phyloP scores from a whole-genome alignment of 2,329 filamentous ascomycete genomes.

The Colletotrichum musae region DNA sequence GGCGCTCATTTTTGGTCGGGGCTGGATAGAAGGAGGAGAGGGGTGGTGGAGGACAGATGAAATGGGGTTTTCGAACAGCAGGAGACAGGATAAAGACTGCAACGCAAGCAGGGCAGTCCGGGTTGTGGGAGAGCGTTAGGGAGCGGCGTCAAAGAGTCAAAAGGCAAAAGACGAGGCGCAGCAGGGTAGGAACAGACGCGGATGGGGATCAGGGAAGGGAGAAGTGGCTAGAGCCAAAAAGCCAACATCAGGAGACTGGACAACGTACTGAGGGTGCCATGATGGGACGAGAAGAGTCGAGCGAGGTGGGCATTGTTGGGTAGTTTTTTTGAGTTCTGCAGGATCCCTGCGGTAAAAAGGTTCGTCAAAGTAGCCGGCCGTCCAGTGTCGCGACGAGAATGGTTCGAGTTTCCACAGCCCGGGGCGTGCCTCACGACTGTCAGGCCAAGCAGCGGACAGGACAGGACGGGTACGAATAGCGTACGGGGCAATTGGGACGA shows the following conservation, averaged over 20 bases:
- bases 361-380: conserved; percentile 31
- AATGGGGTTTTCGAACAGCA: conserved; percentile 29
- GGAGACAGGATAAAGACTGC: conserved; percentile 22
- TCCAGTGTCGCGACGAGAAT: conserved; percentile 29
- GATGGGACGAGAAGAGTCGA: conserved; percentile 73
- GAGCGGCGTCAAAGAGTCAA: conserved; percentile 25
- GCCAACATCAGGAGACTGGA: conserved; percentile 29
- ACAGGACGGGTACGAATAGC: not conserved
- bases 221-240: conserved; percentile 12
- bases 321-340: conserved; percentile 23
- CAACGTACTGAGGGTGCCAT: conserved; percentile 74
- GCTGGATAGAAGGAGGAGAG: not conserved
- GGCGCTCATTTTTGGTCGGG: conserved; percentile 24
- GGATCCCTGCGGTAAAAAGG: conserved; percentile 37
- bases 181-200: conserved; percentile 30
- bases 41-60: conserved; percentile 11
- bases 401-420: conserved; percentile 40
- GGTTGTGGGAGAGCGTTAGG: conserved; percentile 18
- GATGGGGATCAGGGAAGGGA: not conserved
- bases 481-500: conserved; percentile 24
- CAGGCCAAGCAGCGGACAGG: conserved; percentile 32
- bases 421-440: conserved; percentile 40
- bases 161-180: conserved; percentile 14
- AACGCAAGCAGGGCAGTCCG: conserved; percentile 27
- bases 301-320: conserved; percentile 67